A percentile compares a stretch with the other conserved stretches of the same genome.
These are phyloP conservation scores for Elongisporangium prolatum DNA, from an alignment of 352 stramenopile species.

Conservation along the genomic window DNA sequence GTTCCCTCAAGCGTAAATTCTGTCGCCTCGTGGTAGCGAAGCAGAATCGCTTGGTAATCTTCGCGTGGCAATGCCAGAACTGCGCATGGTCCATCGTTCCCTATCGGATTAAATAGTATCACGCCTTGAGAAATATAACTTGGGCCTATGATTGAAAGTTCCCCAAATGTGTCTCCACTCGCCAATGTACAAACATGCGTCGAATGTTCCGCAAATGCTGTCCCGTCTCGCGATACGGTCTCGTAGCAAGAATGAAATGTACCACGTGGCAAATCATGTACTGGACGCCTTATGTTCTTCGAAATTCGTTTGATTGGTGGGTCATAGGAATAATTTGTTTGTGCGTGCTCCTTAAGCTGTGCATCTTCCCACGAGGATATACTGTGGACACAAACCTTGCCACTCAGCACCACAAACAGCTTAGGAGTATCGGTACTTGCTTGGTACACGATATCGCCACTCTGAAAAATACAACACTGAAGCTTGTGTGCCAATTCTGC, in stretches of 20 bases:
- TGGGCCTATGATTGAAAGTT: slow-evolving; percentile 12
- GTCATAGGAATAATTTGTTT: slow-evolving; percentile 6
- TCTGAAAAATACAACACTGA: slow-evolving; percentile 19
- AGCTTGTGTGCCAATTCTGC: slow-evolving; percentile 25
- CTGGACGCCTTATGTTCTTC: neutral
- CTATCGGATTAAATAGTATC: slow-evolving; percentile 25
- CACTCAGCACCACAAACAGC: slow-evolving; percentile 37
- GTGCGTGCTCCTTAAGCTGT: slow-evolving; percentile 4
- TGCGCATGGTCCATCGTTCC: slow-evolving; percentile 4
- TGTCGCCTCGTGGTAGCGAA: slow-evolving; percentile 16
- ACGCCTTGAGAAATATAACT: slow-evolving; percentile 15
- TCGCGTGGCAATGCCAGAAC: slow-evolving; percentile 23
- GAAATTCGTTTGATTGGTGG: slow-evolving; percentile 1
- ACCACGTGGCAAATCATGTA: neutral
- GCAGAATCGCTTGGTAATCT: slow-evolving; percentile 16
- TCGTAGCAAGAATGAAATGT: neutral
- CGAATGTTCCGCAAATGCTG: neutral
- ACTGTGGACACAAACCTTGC: slow-evolving; percentile 30
- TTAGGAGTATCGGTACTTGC: slow-evolving; percentile 8
- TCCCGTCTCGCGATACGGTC: neutral
- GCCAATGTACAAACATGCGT: slow-evolving; percentile 33
- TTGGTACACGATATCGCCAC: slow-evolving; percentile 23
- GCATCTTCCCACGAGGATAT: slow-evolving; percentile 10
- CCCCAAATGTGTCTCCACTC: slow-evolving; percentile 31
- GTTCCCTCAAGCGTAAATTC: slow-evolving; percentile 19